Evolutionary conservation across 1,284 basidiomycete species (phyloP), one percentile per base, ranked within the genome.

Genomic region (Sporisorium reilianum): DNA sequence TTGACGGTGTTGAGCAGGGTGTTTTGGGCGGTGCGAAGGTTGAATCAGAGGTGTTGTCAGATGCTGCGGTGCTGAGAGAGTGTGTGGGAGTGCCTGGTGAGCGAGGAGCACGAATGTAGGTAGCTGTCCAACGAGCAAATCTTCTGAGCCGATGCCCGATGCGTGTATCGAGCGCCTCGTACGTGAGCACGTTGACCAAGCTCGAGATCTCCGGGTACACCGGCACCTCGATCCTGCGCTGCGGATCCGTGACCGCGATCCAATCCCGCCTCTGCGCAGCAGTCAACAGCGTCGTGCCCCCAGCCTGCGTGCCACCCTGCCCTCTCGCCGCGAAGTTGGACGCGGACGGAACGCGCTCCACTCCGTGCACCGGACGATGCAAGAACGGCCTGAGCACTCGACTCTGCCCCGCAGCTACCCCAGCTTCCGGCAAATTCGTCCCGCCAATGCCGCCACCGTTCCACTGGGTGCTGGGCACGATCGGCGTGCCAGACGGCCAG

Each of bases 201-300:
- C 73, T 66, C 26, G 50, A 52, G 20, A 75, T 60, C 30, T 64
- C 55, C 3, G 73, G 73, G 28, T 64, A 71, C 16, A 67, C 63
- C 0, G 64, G 64, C 1, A 75, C 67, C 45, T 75, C 73, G 34
- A 75, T 63, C 22, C 54, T 48, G n/a, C 56, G 40, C 4, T 38
- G 42, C 9, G 73, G 67, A 46, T 75, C 67, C 10, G 73, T 71
- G 14, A 75, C 64, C 5, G 73, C 73, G 28, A 75, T 67, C 73
- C 73, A 75, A 45, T 75, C 70, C n/a, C 64, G 60, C 22, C 70
- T 64, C 49, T 69, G 61, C 12, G 38, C 61, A 10, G 55, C 55
- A 8, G 52, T 48, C 26, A 53, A 20, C 18, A 55, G 16, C 5
- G 11, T 60, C n/a, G 34, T 18, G 1, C 23, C 22, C 2, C 28